phyloP scores from a whole-genome alignment of 345 rosid species.

The Bretschneidera sinensis region DNA sequence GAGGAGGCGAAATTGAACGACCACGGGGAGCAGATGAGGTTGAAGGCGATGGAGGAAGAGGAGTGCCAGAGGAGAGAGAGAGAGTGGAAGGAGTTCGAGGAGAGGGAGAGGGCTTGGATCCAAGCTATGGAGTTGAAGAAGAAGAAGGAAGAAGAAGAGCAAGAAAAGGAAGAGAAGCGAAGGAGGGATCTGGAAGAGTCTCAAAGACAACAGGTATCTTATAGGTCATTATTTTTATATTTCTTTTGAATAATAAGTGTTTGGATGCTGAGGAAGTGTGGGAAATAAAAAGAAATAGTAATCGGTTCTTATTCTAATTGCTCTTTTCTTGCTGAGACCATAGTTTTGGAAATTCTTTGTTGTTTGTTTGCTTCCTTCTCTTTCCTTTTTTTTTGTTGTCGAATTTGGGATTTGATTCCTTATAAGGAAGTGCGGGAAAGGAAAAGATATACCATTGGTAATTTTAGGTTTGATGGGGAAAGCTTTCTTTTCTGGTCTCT shows the following conservation, averaged over 20 bases:
- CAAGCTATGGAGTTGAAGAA: constrained; percentile 60
- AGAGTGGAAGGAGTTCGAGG: constrained; percentile 67
- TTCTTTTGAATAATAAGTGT: neutral
- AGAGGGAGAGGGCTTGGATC: constrained; percentile 68
- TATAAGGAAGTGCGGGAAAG: too few species aligned
- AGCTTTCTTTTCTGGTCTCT: too few species aligned
- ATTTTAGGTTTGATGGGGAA: too few species aligned
- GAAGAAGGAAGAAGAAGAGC: constrained; percentile 43
- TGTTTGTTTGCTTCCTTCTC: neutral
- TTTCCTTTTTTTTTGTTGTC: constrained; percentile 2
- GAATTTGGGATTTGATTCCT: too few species aligned
- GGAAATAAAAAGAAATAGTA: neutral
- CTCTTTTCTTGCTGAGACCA: too few species aligned
- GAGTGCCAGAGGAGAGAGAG: constrained; percentile 53
- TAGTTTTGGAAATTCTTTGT: neutral
- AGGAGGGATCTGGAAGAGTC: constrained; percentile 35
- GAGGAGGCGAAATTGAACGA: constrained; percentile 56
- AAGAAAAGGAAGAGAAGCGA: constrained; percentile 36
- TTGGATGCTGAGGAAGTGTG: constrained; percentile 13
- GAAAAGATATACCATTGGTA: too few species aligned
- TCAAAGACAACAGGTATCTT: constrained; percentile 32
- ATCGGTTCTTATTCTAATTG: neutral
- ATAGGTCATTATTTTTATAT: constrained; percentile 3
- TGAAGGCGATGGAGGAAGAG: constrained; percentile 50
- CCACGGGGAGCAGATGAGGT: constrained; percentile 57